A percentile compares a stretch with the other conserved stretches of the same genome.
Conservation (phyloP, 192 early-diverging fungal genomes). For the Backusella sp. region DNA sequence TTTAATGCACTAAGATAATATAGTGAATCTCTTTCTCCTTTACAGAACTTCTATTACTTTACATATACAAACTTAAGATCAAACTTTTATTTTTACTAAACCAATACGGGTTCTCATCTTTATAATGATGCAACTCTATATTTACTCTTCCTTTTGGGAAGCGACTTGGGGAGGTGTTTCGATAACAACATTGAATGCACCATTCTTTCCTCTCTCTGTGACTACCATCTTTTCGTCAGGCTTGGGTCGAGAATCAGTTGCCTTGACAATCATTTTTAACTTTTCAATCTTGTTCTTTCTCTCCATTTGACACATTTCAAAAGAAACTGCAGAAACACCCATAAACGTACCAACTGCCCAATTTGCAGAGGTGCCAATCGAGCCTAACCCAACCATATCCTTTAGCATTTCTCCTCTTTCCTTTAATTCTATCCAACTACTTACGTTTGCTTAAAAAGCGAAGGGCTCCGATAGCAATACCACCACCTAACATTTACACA, state of each 20-base stretch:
- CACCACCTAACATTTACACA: conserved; percentile 24
- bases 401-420: background rate
- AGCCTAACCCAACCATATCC: conserved; percentile 20
- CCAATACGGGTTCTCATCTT: background rate
- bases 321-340: conserved; percentile 30
- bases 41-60: background rate
- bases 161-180: conserved; percentile 14
- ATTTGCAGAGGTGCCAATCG: conserved; percentile 35
- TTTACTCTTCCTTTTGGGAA: background rate
- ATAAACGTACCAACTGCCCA: conserved; percentile 44
- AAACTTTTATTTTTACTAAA: background rate
- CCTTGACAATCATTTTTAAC: conserved; percentile 28
- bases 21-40: too few species aligned
- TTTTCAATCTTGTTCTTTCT: conserved; percentile 31
- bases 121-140: background rate
- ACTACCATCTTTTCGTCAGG: conserved; percentile 13
- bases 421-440: background rate
- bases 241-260: conserved; percentile 18
- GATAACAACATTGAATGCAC: conserved; percentile 31
- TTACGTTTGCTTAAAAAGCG: conserved; percentile 38
- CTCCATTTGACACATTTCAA: conserved; percentile 40
- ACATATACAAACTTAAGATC: background rate
- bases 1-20: too few species aligned
- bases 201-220: conserved; percentile 25
- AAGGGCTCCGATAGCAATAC: conserved; percentile 33